These are phyloP conservation scores for Rhodotorula sp. DNA, from an alignment of 1,284 basidiomycete genomes.

Conservation along the genomic window DNA sequence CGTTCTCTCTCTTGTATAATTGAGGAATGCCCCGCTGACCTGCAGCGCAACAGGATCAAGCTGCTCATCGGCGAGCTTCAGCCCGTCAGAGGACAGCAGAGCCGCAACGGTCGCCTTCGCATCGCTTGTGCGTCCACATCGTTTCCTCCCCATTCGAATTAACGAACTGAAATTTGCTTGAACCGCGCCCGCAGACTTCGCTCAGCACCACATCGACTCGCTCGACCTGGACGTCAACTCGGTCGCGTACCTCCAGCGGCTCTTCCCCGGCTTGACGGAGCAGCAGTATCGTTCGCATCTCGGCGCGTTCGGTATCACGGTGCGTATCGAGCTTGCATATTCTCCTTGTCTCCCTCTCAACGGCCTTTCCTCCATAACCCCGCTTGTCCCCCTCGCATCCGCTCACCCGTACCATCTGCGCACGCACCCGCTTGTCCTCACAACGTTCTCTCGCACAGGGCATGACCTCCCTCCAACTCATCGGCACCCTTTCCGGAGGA, in stretches of 20 bases:
- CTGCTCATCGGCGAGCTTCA: conserved; percentile 85
- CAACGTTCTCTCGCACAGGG: conserved; percentile 26
- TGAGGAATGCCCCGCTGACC: neutral
- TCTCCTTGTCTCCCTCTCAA: too few relatives aligned
- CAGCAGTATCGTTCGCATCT: conserved; percentile 94
- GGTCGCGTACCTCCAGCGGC: conserved; percentile 85
- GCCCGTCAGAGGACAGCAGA: conserved; percentile 76
- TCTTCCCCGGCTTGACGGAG: conserved; percentile 90
- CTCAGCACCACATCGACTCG: conserved; percentile 96
- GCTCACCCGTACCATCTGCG: neutral
- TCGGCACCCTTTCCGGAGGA: conserved; percentile 80
- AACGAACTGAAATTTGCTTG: neutral
- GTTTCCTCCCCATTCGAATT: neutral
- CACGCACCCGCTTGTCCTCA: neutral
- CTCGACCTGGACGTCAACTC: conserved; percentile 79
- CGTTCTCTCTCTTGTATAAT: too few relatives aligned
- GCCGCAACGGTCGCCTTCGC: conserved; percentile 83
- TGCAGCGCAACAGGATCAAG: conserved; percentile 56
- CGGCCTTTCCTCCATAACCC: neutral
- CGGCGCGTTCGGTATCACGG: conserved; percentile 98
- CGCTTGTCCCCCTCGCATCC: neutral
- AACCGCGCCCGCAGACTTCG: conserved; percentile 73
- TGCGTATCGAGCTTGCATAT: conserved; percentile 45
- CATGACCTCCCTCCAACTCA: conserved; percentile 64
- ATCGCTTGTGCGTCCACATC: conserved; percentile 58